These are phyloP conservation scores for Helianthus tuberosus DNA, from an alignment of 129 eudicot genomes.

Conservation along the genomic window DNA sequence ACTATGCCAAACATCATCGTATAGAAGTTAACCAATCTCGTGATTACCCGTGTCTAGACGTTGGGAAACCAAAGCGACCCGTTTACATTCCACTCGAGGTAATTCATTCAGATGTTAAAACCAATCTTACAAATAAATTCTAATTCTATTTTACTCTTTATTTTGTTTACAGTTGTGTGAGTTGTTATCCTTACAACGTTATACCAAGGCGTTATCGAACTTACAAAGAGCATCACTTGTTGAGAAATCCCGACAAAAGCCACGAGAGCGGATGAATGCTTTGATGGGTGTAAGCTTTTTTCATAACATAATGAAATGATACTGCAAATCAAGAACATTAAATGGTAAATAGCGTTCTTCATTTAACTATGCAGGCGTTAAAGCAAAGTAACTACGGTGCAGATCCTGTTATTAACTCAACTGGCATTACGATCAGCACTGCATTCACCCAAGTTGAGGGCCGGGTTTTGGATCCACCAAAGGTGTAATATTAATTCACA, in stretches of 20 bases:
- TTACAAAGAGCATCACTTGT: constrained; percentile 69
- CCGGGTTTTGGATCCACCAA: constrained; percentile 74
- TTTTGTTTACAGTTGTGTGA: no score
- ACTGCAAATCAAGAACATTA: not conserved
- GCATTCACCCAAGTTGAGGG: constrained; percentile 68
- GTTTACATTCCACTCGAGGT: constrained; percentile 85
- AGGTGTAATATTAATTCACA: constrained; percentile 36
- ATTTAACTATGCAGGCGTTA: constrained; percentile 25
- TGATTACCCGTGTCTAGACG: constrained; percentile 83
- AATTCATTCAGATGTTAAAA: not conserved
- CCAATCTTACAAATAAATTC: no score
- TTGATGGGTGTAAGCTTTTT: constrained; percentile 40
- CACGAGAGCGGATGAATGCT: constrained; percentile 73
- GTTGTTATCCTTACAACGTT: no score
- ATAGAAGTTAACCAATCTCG: constrained; percentile 51
- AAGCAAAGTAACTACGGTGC: constrained; percentile 44
- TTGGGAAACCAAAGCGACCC: constrained; percentile 78
- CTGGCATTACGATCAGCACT: constrained; percentile 64
- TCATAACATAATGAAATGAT: not conserved
- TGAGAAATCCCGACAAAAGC: constrained; percentile 94
- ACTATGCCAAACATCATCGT: constrained; percentile 54
- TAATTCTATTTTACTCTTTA: no score
- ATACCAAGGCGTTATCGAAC: constrained; percentile 27
- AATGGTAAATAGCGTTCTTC: not conserved
- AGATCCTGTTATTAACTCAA: constrained; percentile 71